phyloP scores from a whole-genome alignment of 352 stramenopile genomes.

The Phytophthora ramorum region DNA sequence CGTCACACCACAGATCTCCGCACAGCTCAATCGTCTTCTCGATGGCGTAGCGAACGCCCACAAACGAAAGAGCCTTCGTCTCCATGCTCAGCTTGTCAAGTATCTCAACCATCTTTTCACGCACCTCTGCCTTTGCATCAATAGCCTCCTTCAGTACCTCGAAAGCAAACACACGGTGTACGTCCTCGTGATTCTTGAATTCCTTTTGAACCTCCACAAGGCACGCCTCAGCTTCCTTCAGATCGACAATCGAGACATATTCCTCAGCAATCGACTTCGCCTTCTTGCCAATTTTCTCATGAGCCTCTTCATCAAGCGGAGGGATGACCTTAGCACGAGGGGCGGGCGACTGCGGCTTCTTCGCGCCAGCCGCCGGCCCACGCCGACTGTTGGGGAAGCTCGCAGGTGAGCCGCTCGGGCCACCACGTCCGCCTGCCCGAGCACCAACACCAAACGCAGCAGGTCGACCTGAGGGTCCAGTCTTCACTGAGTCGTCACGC shows the following conservation, averaged over 20 bases:
- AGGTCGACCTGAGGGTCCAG: slow-evolving; percentile 59
- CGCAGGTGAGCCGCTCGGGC: slow-evolving; percentile 38
- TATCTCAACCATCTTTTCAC: slow-evolving; percentile 71
- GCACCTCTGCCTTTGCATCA: slow-evolving; percentile 67
- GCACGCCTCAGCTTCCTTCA: slow-evolving; percentile 73
- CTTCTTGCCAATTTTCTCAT: slow-evolving; percentile 79
- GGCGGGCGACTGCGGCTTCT: slow-evolving; percentile 47
- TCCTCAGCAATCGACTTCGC: slow-evolving; percentile 82
- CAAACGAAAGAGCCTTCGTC: slow-evolving; percentile 63
- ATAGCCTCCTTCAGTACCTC: slow-evolving; percentile 66
- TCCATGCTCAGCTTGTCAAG: slow-evolving; percentile 71
- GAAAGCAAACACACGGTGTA: slow-evolving; percentile 61
- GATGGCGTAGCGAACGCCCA: slow-evolving; percentile 64
- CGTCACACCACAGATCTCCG: slow-evolving; percentile 82
- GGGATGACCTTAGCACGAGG: slow-evolving; percentile 36
- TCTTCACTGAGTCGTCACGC: slow-evolving; percentile 72
- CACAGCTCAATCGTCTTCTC: slow-evolving; percentile 66
- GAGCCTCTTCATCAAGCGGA: slow-evolving; percentile 64
- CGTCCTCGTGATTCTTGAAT: slow-evolving; percentile 67
- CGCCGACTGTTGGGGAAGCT: slow-evolving; percentile 37
- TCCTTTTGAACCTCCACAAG: slow-evolving; percentile 70
- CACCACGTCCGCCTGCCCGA: slow-evolving; percentile 26
- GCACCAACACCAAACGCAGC: slow-evolving; percentile 48
- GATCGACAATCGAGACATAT: slow-evolving; percentile 77
- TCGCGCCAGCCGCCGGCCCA: slow-evolving; percentile 19